Evolutionary conservation across 805 yeast genomes (phyloP).

Genomic region (Ogataea chonburiensis): DNA sequence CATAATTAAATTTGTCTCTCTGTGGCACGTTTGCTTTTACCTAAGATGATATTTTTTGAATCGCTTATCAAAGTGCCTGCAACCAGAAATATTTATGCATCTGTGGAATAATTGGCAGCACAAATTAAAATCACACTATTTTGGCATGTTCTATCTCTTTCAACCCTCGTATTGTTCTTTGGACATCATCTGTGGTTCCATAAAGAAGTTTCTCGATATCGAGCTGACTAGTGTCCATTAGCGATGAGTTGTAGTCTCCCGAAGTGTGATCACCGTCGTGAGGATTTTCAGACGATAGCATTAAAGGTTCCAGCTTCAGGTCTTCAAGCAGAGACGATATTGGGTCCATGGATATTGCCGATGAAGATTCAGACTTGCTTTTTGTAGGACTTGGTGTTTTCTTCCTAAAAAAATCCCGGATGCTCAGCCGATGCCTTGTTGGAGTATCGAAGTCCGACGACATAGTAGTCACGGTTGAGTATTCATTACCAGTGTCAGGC

Average conservation of each 20-base stretch:
- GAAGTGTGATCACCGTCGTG: neutral
- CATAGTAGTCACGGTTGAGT: conserved; percentile 3
- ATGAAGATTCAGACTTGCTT: neutral
- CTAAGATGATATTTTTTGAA: neutral
- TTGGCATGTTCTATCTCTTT: neutral
- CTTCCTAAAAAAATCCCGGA: conserved; percentile 8
- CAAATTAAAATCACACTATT: too few species aligned
- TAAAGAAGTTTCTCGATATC: conserved; percentile 1
- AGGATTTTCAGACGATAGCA: neutral
- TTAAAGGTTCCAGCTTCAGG: neutral
- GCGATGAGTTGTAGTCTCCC: conserved; percentile 1
- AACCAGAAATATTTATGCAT: too few species aligned
- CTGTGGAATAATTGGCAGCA: too few species aligned
- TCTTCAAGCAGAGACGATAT: conserved; percentile 1
- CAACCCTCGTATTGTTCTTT: conserved; percentile 1
- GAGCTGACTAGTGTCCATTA: conserved; percentile 1
- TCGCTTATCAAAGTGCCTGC: conserved; percentile 4
- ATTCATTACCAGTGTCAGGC: conserved; percentile 1
- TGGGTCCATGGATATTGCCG: neutral
- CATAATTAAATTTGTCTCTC: too few species aligned
- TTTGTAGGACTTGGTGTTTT: conserved; percentile 1
- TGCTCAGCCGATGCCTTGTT: conserved; percentile 4
- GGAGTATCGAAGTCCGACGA: conserved; percentile 10
- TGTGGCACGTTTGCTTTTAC: too few species aligned
- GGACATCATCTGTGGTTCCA: conserved; percentile 1